Evolutionary conservation across 225 moss, liverwort and hornwort species (phyloP).

Genomic region (Climacium dendroides): DNA sequence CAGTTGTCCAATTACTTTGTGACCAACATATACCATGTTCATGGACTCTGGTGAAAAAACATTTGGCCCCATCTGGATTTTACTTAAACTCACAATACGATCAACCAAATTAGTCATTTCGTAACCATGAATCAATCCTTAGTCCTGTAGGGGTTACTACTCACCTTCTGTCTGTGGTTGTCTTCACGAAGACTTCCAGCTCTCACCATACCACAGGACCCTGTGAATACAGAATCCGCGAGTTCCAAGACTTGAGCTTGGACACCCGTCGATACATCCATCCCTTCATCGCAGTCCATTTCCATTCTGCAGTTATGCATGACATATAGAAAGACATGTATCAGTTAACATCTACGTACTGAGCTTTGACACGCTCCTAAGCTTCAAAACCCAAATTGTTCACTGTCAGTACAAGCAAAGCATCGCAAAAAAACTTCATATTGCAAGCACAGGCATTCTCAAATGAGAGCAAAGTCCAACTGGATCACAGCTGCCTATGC

Average conservation of each 20-base stretch:
- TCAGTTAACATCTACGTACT: neutral
- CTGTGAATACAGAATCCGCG: neutral
- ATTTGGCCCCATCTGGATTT: neutral
- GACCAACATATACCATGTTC: neutral
- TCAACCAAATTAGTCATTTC: neutral
- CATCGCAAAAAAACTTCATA: neutral
- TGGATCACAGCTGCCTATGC: neutral
- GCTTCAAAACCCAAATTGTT: neutral
- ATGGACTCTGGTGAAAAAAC: neutral
- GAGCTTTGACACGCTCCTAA: neutral
- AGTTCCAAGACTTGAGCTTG: neutral
- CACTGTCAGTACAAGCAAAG: neutral
- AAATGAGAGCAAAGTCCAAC: neutral
- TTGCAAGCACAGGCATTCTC: neutral
- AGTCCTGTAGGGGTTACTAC: neutral
- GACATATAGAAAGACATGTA: neutral
- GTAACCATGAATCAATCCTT: neutral
- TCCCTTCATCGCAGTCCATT: conserved; percentile 15
- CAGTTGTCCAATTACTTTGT: neutral
- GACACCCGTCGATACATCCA: neutral
- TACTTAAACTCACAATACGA: neutral
- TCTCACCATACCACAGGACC: conserved; percentile 5
- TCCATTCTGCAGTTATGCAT: conserved; percentile 9
- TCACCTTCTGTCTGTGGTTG: conserved; percentile 14
- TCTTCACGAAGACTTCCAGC: conserved; percentile 19